Percentiles rank a stretch among this genome's conserved stretches.
These are phyloP conservation scores for Stropharia rugosoannulata DNA, from an alignment of 768 basidiomycete genomes.

Conservation along the genomic window DNA sequence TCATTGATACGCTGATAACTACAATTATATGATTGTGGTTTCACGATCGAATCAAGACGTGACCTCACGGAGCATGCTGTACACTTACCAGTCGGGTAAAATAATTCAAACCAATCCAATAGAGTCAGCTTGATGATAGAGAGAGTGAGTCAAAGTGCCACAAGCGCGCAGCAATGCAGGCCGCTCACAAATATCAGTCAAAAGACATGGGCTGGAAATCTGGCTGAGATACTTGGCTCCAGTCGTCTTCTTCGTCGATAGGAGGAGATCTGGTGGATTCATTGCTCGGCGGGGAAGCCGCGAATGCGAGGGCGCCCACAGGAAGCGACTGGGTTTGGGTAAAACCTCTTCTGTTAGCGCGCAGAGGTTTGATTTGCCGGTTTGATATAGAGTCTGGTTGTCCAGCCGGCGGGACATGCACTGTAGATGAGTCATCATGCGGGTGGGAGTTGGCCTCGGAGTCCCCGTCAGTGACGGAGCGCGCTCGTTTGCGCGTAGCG, in stretches of 20 bases:
- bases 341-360: conserved; percentile 31
- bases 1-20: no score
- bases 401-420: neutral
- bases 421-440: neutral
- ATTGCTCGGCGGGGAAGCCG: neutral
- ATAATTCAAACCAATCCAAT: no score
- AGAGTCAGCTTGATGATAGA: no score
- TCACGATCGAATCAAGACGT: no score
- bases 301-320: conserved; percentile 20
- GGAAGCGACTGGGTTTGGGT: conserved; percentile 39
- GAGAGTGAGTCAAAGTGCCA: no score
- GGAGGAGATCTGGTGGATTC: conserved; percentile 3
- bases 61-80: no score
- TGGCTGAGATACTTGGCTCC: conserved; percentile 32
- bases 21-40: no score
- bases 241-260: conserved; percentile 38
- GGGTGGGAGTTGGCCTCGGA: neutral
- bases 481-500: conserved; percentile 33
- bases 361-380: conserved; percentile 41
- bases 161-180: no score
- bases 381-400: neutral
- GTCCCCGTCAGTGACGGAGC: conserved; percentile 25
- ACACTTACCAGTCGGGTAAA: no score
- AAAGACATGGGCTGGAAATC: conserved; percentile 24
- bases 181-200: conserved; percentile 4